A percentile compares a stretch with the other conserved stretches of the same genome.
Conservation (phyloP, 345 rosid genomes). For the Gossypium arboreum region DNA sequence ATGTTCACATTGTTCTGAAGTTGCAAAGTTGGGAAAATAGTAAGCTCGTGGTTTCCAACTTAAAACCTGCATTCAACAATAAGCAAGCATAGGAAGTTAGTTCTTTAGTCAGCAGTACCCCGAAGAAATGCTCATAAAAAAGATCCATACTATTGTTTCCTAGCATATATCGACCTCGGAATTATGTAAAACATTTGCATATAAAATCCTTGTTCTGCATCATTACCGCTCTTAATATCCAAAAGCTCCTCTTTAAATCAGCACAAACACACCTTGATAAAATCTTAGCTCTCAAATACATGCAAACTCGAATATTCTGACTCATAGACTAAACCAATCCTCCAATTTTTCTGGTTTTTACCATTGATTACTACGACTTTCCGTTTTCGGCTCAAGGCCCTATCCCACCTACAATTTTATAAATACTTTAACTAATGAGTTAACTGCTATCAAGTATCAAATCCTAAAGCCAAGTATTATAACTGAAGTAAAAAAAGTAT, state of each 20-base stretch:
- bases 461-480: background rate
- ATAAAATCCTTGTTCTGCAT: background rate
- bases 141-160: background rate
- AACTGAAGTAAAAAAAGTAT: background rate
- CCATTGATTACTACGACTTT: background rate
- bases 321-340: slow-evolving; percentile 3
- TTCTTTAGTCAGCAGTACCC: background rate
- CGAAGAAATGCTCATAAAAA: background rate
- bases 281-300: background rate
- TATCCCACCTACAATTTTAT: background rate
- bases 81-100: slow-evolving; percentile 7
- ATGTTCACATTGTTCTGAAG: slow-evolving; percentile 48
- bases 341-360: background rate
- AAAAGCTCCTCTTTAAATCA: background rate
- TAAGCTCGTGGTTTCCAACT: slow-evolving; percentile 78
- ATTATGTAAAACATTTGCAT: background rate
- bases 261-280: background rate
- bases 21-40: slow-evolving; percentile 68
- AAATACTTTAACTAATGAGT: background rate
- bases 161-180: background rate
- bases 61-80: slow-evolving; percentile 40
- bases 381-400: background rate
- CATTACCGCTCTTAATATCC: background rate
- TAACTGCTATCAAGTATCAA: background rate
- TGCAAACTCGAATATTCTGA: background rate